A percentile compares a stretch with the other conserved stretches of the same genome.
These are phyloP conservation scores for Neocucurbitaria cava DNA, from an alignment of 2,329 filamentous ascomycete genomes.

Conservation along the genomic window DNA sequence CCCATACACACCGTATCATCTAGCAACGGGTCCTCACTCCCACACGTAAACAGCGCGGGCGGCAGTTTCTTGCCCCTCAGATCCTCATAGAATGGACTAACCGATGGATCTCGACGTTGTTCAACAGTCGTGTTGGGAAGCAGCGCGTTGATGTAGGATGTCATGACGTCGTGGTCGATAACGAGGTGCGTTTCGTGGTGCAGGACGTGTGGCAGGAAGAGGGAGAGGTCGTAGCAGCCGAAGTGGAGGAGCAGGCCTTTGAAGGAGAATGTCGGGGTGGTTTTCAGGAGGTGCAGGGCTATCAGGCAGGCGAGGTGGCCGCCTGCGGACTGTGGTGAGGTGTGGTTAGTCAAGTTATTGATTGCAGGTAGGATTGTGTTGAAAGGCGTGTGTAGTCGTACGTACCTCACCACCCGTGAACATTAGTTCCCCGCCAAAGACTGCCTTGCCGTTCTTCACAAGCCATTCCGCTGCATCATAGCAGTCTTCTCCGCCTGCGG, in stretches of 20 bases:
- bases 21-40: constrained; percentile 62
- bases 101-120: constrained; percentile 53
- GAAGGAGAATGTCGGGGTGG: constrained; percentile 50
- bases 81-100: constrained; percentile 61
- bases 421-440: constrained; percentile 53
- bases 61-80: constrained; percentile 52
- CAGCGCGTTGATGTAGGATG: constrained; percentile 55
- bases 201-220: constrained; percentile 50
- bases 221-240: constrained; percentile 59
- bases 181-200: constrained; percentile 52
- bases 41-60: constrained; percentile 61
- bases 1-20: constrained; percentile 63
- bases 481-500: constrained; percentile 63
- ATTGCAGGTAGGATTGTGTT: not conserved
- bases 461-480: constrained; percentile 64
- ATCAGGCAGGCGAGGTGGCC: constrained; percentile 58
- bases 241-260: constrained; percentile 61
- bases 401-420: constrained; percentile 52
- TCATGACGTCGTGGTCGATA: constrained; percentile 56
- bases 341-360: not conserved
- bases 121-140: constrained; percentile 52
- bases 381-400: constrained; percentile 4
- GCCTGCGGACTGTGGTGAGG: constrained; percentile 58
- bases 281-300: constrained; percentile 55
- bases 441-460: constrained; percentile 53